Percentiles rank a stretch among this genome's conserved stretches.
Conservation (phyloP, 208 protist species). For the Leptomonas pyrrhocoris region DNA sequence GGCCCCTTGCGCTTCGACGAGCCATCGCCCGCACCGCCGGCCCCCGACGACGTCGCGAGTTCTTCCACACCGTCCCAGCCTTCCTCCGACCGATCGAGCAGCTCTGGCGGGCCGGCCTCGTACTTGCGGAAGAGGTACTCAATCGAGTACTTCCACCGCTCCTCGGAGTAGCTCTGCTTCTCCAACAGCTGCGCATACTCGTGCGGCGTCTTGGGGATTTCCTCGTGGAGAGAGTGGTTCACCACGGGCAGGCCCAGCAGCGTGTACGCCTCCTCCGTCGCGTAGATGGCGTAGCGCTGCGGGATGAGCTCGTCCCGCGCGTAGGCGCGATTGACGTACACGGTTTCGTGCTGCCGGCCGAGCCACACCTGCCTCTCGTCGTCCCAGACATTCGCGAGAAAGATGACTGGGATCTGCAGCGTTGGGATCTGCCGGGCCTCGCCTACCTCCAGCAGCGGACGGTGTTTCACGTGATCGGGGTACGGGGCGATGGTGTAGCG, state of each 20-base stretch:
- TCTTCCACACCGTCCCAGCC: conserved; percentile 79
- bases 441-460: conserved; percentile 82
- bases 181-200: conserved; percentile 85
- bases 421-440: conserved; percentile 77
- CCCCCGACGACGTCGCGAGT: conserved; percentile 33
- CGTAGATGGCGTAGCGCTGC: conserved; percentile 89
- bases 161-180: conserved; percentile 88
- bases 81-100: conserved; percentile 70
- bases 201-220: conserved; percentile 79
- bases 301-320: conserved; percentile 84
- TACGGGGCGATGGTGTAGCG: conserved; percentile 81
- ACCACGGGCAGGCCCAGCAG: conserved; percentile 82
- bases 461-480: conserved; percentile 74
- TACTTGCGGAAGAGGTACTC: conserved; percentile 91
- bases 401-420: conserved; percentile 84
- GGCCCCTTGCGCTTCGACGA: conserved; percentile 70
- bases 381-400: conserved; percentile 85
- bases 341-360: conserved; percentile 82
- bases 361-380: conserved; percentile 69
- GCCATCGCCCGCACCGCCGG: conserved; percentile 39
- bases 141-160: conserved; percentile 90
- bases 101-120: conserved; percentile 78
- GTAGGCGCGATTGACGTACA: conserved; percentile 73
- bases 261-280: conserved; percentile 82
- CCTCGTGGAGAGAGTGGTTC: conserved; percentile 76